These are phyloP conservation scores for Falciphora oryzae DNA, from an alignment of 2,329 filamentous ascomycete genomes.

Conservation along the genomic window DNA sequence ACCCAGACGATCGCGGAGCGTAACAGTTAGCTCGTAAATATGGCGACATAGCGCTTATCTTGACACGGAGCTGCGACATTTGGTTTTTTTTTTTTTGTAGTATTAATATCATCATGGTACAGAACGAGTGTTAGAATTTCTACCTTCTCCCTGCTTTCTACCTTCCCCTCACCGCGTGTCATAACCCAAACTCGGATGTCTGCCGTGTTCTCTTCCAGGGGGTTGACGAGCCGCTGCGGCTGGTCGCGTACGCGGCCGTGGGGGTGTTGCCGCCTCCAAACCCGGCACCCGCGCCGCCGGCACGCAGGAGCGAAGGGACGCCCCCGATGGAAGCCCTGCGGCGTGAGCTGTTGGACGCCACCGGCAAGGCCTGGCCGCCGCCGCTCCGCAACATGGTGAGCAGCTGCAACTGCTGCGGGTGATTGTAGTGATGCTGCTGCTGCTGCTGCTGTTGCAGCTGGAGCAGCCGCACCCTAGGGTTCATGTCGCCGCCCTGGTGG, in stretches of 20 bases:
- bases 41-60: no score
- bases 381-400: neutral
- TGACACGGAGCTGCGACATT: no score
- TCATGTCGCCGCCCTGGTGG: neutral
- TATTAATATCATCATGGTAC: neutral
- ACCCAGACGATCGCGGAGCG: neutral
- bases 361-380: neutral
- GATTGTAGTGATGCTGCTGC: neutral
- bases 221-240: constrained; percentile 5
- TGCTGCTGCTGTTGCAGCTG: neutral
- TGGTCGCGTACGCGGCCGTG: neutral
- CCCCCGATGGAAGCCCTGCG: constrained; percentile 9
- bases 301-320: constrained; percentile 6
- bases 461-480: neutral
- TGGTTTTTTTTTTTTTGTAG: neutral
- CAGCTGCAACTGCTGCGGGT: neutral
- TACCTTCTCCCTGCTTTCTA: neutral
- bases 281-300: neutral
- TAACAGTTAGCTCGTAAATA: neutral
- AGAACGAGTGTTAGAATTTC: neutral
- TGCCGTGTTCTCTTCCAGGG: constrained; percentile 4
- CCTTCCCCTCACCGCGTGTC: neutral
- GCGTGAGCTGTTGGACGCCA: constrained; percentile 9
- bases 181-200: constrained; percentile 7
- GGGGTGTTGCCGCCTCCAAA: neutral